Evolutionary conservation across 1,284 basidiomycete species (phyloP), one percentile per base, ranked within the genome.

Genomic region (Rhodotorula glutinis): DNA sequence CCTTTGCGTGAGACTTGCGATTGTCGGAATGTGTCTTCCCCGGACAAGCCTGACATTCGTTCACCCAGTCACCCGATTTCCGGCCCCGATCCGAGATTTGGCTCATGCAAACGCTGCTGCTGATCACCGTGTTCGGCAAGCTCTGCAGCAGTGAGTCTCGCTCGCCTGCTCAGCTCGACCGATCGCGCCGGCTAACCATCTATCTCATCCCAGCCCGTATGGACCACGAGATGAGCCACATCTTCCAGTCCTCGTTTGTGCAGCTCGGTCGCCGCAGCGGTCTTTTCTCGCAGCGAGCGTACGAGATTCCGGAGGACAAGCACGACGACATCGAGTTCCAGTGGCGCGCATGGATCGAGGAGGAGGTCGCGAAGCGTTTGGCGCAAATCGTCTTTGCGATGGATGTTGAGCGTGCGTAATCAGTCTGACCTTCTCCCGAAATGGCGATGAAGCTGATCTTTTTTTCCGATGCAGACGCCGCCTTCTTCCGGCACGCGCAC

Each of bases 341-440:
- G 40, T 76, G 75, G 75, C 49, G 27, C 1, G 73, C 73, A 0
- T 76, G 75, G 75, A 69, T 73, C n/a, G 72, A 74, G 46, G 75
- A 74, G 51, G 75, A 75, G 58, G 63, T 69, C 0, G 62, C 68
- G 21, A 74, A 74, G 63, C 62, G 75, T 44, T 46, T 71, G 23
- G 75, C 74, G 2, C 70, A 73, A 56, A 71, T 75, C 60, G 66
- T 63, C 41, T 73, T 73, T 29, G 70, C 69, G 27, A 53, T 75
- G 53, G 72, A 75, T 23, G 74, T 75, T 47, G 70, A 75, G 43
- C 73, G 74, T 75, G 33, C 40, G 73, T 65, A 2, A 16, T 38
- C 13, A 4, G 4, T 9, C 19, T 8, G 1, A n/a, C 10, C 33
- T 23, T 60, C 13, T 41, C 3, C 7, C 29, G 25, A 3, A 14